Percentiles rank a stretch among this genome's conserved stretches.
These are phyloP conservation scores for Leccinum longicurvipes DNA, from an alignment of 768 basidiomycete genomes.

Conservation along the genomic window DNA sequence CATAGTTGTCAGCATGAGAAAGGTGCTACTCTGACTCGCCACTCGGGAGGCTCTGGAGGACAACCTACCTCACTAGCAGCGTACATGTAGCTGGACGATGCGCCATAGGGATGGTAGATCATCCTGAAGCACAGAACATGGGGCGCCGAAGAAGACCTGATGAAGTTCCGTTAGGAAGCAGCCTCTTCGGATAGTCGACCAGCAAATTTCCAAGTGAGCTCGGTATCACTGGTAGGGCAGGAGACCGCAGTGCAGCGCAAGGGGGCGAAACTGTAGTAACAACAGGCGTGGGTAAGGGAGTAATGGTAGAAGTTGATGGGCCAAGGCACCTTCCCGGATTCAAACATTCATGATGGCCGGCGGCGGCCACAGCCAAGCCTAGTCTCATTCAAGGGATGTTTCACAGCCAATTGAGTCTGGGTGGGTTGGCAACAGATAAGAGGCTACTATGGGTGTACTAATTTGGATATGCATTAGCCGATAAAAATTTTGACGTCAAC, in stretches of 20 bases:
- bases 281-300: constrained; percentile 4
- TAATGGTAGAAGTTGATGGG: not conserved
- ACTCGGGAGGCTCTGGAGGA: not conserved
- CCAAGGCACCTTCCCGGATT: not conserved
- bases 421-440: not conserved
- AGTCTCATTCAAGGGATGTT: not conserved
- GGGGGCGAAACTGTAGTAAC: not conserved
- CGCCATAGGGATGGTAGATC: constrained; percentile 29
- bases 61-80: constrained; percentile 21
- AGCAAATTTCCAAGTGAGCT: constrained; percentile 4
- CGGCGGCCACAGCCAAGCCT: not conserved
- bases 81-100: constrained; percentile 28
- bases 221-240: not conserved
- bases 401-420: not conserved
- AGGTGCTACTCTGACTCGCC: not conserved
- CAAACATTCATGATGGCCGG: not conserved
- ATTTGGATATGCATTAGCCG: not conserved
- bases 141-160: constrained; percentile 4
- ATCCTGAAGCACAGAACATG: constrained; percentile 25
- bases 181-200: not conserved
- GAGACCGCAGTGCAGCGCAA: not conserved
- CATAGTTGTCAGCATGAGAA: not conserved
- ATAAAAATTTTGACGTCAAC: not conserved
- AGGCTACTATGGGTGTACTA: not conserved
- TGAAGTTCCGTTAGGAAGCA: not conserved